A percentile compares a stretch with the other conserved stretches of the same genome.
phyloP scores from a whole-genome alignment of 2,329 filamentous ascomycete genomes.

The Alternaria triticimaculans region DNA sequence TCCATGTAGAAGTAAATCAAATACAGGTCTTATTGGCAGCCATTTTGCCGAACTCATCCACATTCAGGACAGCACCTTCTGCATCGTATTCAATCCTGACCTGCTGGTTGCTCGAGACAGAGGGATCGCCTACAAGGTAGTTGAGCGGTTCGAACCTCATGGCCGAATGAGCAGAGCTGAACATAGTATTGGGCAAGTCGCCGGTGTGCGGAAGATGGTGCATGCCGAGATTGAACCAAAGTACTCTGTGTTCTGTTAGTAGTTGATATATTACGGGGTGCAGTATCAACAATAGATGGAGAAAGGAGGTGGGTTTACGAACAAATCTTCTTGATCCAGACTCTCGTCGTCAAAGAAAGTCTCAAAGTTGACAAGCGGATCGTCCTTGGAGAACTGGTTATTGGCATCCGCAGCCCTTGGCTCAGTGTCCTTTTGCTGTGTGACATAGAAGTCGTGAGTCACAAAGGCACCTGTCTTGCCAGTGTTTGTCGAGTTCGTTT shows the following conservation, averaged over 20 bases:
- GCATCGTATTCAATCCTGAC: slow-evolving; percentile 49
- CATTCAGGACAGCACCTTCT: slow-evolving; percentile 3
- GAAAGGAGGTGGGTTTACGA: slow-evolving; percentile 15
- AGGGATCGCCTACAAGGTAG: slow-evolving; percentile 53
- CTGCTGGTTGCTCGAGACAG: slow-evolving; percentile 51
- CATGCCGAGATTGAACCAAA: slow-evolving; percentile 61
- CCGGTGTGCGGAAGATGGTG: slow-evolving; percentile 57
- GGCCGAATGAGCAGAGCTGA: slow-evolving; percentile 56
- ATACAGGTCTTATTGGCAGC: background rate
- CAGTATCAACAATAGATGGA: background rate
- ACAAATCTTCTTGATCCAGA: slow-evolving; percentile 49
- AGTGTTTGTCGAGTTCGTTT: slow-evolving; percentile 57
- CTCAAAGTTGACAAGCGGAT: slow-evolving; percentile 60
- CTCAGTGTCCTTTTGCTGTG: slow-evolving; percentile 61
- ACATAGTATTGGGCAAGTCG: slow-evolving; percentile 60
- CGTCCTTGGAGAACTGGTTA: slow-evolving; percentile 54
- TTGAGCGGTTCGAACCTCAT: slow-evolving; percentile 56
- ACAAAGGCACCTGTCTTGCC: slow-evolving; percentile 58
- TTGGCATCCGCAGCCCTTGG: slow-evolving; percentile 52
- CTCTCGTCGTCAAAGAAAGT: slow-evolving; percentile 58
- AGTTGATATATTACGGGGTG: background rate
- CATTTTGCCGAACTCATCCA: slow-evolving; percentile 22
- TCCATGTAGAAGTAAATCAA: background rate
- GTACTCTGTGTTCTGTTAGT: slow-evolving; percentile 41
- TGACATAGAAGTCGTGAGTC: slow-evolving; percentile 59